phyloP scores from a whole-genome alignment of 1,139 yeast species.

The Suhomyces yuchorum region DNA sequence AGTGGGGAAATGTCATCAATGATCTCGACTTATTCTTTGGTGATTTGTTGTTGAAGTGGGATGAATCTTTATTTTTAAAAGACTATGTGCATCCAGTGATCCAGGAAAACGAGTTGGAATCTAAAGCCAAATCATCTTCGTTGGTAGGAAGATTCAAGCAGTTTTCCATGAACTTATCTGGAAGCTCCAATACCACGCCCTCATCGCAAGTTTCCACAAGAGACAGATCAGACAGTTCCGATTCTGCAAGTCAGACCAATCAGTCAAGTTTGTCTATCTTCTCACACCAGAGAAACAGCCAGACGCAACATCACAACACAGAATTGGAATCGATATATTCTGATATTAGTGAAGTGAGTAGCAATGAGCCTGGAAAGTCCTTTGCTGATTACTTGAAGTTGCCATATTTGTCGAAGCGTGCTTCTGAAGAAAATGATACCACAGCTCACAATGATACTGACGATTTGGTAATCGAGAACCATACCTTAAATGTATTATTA shows the following conservation, averaged over 20 bases:
- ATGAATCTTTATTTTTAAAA: constrained; percentile 31
- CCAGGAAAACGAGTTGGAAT: constrained; percentile 2
- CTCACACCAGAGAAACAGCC: constrained; percentile 13
- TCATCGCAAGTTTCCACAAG: constrained; percentile 13
- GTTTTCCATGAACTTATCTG: constrained; percentile 18
- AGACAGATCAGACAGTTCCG: constrained; percentile 18
- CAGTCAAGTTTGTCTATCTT: constrained; percentile 28
- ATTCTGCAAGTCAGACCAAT: constrained; percentile 14
- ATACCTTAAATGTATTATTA: constrained; percentile 28
- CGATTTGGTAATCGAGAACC: constrained; percentile 27
- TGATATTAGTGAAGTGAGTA: constrained; percentile 25
- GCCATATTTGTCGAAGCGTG: constrained; percentile 20
- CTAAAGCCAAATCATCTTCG: constrained; percentile 11
- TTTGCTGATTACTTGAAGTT: constrained; percentile 31
- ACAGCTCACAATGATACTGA: constrained; percentile 11
- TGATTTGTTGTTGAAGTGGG: constrained; percentile 40
- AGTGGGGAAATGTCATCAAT: constrained; percentile 53
- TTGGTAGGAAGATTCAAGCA: constrained; percentile 20
- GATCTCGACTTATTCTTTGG: constrained; percentile 51
- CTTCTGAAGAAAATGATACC: constrained; percentile 19
- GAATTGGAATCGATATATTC: constrained; percentile 39
- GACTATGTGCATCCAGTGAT: neutral
- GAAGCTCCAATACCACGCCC: constrained; percentile 12
- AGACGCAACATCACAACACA: constrained; percentile 14
- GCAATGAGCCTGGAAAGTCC: constrained; percentile 20